Percentiles rank a stretch among this genome's conserved stretches.
phyloP scores from a whole-genome alignment of 331 rosid genomes.

The Dryas integrifolia region DNA sequence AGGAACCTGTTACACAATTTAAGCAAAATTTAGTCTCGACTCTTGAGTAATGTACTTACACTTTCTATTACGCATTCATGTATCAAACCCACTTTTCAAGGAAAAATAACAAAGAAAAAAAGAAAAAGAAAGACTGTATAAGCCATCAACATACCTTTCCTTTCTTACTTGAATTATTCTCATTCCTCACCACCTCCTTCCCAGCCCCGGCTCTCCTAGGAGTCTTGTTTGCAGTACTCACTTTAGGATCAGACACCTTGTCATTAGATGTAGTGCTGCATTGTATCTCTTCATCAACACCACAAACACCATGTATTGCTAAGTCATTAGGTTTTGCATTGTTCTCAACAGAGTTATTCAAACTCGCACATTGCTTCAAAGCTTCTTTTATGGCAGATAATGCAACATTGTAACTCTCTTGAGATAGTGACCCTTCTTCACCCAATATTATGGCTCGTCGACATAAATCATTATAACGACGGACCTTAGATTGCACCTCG shows the following conservation, averaged over 20 bases:
- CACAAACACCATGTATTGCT: conserved; percentile 40
- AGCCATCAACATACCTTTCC: conserved; percentile 54
- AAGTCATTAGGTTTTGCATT: conserved; percentile 41
- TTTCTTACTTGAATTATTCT: conserved; percentile 41
- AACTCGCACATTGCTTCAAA: conserved; percentile 58
- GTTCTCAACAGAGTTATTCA: conserved; percentile 49
- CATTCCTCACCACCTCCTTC: conserved; percentile 45
- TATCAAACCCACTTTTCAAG: conserved; percentile 5
- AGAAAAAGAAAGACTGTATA: background rate
- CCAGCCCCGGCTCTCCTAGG: conserved; percentile 42
- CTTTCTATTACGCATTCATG: background rate
- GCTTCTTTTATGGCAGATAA: conserved; percentile 67
- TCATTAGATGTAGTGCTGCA: conserved; percentile 36
- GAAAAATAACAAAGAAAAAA: background rate
- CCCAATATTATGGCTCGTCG: conserved; percentile 89
- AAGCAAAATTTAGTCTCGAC: conserved; percentile 9
- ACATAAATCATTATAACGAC: conserved; percentile 75
- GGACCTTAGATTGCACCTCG: conserved; percentile 72
- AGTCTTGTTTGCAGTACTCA: conserved; percentile 35
- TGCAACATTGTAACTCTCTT: conserved; percentile 77
- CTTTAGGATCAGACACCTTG: conserved; percentile 42
- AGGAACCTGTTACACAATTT: conserved; percentile 42
- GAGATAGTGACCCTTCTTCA: conserved; percentile 88
- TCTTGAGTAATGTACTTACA: background rate
- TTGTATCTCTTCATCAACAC: conserved; percentile 50